Percentiles rank a stretch among this genome's conserved stretches.
These are phyloP conservation scores for Macadamia integrifolia DNA, from an alignment of 164 flowering plant species.

Conservation along the genomic window DNA sequence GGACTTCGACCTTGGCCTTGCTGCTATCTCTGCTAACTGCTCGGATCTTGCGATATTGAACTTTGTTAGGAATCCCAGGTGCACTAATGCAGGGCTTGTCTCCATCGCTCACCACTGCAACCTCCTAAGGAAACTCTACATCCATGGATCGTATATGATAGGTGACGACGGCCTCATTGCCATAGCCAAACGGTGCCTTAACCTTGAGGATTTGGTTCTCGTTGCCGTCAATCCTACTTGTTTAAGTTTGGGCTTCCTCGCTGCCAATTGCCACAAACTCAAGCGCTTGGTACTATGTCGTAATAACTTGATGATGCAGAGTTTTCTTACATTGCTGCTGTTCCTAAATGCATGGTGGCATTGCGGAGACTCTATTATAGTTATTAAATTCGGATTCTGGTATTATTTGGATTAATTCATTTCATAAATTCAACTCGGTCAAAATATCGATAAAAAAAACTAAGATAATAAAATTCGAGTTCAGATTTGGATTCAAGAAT, in stretches of 20 bases:
- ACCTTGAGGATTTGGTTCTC: conserved; percentile 69
- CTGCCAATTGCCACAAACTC: conserved; percentile 47
- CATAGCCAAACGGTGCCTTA: conserved; percentile 45
- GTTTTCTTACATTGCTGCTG: conserved; percentile 49
- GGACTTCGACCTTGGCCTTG: conserved; percentile 53
- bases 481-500: too few relatives aligned
- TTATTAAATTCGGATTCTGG: too few relatives aligned
- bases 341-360: conserved; percentile 31
- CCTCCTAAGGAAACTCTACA: conserved; percentile 64
- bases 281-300: conserved; percentile 78
- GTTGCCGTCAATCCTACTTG: conserved; percentile 63
- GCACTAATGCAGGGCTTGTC: conserved; percentile 52
- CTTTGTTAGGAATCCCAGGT: conserved; percentile 61
- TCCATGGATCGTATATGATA: conserved; percentile 76
- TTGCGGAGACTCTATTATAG: too few relatives aligned
- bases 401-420: too few relatives aligned
- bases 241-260: conserved; percentile 45
- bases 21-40: conserved; percentile 46
- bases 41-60: conserved; percentile 51
- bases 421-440: too few relatives aligned
- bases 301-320: conserved; percentile 74
- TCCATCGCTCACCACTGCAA: conserved; percentile 50
- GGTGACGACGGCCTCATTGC: conserved; percentile 70
- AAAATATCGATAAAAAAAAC: too few relatives aligned
- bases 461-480: too few relatives aligned